These are phyloP conservation scores for Saccharum spontaneum DNA, from an alignment of 176 grass and related monocot species.

Conservation along the genomic window DNA sequence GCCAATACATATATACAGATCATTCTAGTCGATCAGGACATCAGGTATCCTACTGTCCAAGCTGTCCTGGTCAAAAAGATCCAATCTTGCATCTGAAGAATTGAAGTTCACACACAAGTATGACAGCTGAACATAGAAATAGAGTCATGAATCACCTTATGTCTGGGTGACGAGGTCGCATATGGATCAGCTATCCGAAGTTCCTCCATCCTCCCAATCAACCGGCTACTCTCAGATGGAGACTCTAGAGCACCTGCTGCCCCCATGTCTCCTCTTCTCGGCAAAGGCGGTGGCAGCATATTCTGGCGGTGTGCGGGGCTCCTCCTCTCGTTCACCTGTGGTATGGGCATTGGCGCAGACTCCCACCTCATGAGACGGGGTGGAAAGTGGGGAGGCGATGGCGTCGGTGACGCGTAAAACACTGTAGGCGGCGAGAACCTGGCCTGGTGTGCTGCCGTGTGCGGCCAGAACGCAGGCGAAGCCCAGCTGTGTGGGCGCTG, in stretches of 20 bases:
- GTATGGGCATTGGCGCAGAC: conserved; percentile 70
- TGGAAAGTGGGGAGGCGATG: conserved; percentile 70
- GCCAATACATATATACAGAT: not conserved
- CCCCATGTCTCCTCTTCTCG: conserved; percentile 49
- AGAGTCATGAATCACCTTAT: conserved; percentile 57
- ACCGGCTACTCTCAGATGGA: conserved; percentile 51
- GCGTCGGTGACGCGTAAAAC: conserved; percentile 59
- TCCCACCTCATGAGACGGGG: conserved; percentile 37
- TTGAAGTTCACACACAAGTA: not conserved
- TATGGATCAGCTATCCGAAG: conserved; percentile 52
- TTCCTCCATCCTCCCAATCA: conserved; percentile 55
- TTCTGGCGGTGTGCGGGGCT: conserved; percentile 44
- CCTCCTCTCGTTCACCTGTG: conserved; percentile 42
- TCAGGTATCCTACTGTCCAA: conserved; percentile 8
- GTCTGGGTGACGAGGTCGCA: conserved; percentile 51
- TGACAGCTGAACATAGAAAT: not conserved
- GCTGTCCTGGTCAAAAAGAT: not conserved
- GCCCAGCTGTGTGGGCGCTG: conserved; percentile 69
- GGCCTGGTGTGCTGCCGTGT: conserved; percentile 33
- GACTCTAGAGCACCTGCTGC: conserved; percentile 47
- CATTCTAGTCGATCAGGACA: not conserved
- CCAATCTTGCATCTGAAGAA: not conserved
- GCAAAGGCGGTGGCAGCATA: conserved; percentile 65
- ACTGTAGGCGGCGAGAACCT: conserved; percentile 57
- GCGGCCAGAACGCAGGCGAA: conserved; percentile 48